Percentiles rank a stretch among this genome's conserved stretches.
These are phyloP conservation scores for Infundibulicybe gibba DNA, from an alignment of 768 basidiomycete genomes.

Conservation along the genomic window DNA sequence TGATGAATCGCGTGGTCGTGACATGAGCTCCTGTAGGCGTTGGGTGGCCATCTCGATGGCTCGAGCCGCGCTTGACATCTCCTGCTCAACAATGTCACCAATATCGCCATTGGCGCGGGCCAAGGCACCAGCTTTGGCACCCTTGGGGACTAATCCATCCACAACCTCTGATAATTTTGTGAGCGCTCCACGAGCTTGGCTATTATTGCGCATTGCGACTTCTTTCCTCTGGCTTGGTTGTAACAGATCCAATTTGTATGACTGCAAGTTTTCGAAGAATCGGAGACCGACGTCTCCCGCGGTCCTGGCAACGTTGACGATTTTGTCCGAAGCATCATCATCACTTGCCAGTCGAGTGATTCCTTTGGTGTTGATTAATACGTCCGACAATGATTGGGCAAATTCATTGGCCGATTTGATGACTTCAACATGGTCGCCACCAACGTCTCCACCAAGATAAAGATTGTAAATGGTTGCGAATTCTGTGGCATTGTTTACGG, in stretches of 20 bases:
- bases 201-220: slow-evolving; percentile 86
- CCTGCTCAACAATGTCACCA: slow-evolving; percentile 93
- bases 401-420: slow-evolving; percentile 98
- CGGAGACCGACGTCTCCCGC: slow-evolving; percentile 88
- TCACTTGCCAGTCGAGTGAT: slow-evolving; percentile 89
- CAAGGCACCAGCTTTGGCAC: slow-evolving; percentile 62
- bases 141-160: slow-evolving; percentile 84
- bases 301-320: slow-evolving; percentile 76
- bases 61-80: slow-evolving; percentile 90
- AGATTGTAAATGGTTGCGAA: slow-evolving; percentile 95
- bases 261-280: slow-evolving; percentile 94
- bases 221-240: slow-evolving; percentile 76
- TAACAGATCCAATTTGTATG: slow-evolving; percentile 86
- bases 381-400: slow-evolving; percentile 90
- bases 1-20: slow-evolving; percentile 82
- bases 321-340: slow-evolving; percentile 90
- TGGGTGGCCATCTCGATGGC: slow-evolving; percentile 93
- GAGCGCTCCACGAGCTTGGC: slow-evolving; percentile 78
- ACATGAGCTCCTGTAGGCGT: slow-evolving; percentile 87
- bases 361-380: slow-evolving; percentile 91
- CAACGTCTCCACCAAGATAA: slow-evolving; percentile 79
- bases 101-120: slow-evolving; percentile 87
- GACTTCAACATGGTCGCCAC: slow-evolving; percentile 95
- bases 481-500: slow-evolving; percentile 90
- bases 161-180: slow-evolving; percentile 84